These are phyloP conservation scores for Trypanosoma lewisi DNA, from an alignment of 208 protist species.

Conservation along the genomic window DNA sequence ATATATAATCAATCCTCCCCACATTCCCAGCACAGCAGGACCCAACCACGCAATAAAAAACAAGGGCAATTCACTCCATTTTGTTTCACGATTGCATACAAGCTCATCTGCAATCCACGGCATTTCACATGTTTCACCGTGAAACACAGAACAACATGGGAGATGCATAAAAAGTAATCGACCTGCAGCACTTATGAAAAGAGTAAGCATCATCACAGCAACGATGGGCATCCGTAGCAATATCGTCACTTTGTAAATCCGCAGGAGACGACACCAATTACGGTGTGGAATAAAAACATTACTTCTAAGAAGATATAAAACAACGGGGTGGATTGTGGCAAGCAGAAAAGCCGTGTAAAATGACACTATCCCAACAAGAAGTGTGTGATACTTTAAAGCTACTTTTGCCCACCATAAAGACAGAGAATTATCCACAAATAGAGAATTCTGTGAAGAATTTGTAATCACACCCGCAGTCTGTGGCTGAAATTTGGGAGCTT, in stretches of 20 bases:
- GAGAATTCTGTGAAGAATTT: background rate
- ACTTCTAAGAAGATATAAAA: background rate
- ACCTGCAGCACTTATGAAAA: slow-evolving; percentile 5
- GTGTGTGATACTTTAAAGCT: slow-evolving; percentile 1
- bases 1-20: slow-evolving; percentile 7
- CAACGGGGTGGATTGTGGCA: background rate
- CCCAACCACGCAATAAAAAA: slow-evolving; percentile 3
- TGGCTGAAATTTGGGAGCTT: background rate
- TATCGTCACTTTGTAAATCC: background rate
- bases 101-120: slow-evolving; percentile 22
- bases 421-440: background rate
- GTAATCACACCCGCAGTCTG: too few species aligned
- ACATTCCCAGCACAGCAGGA: slow-evolving; percentile 10
- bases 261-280: background rate
- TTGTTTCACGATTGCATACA: slow-evolving; percentile 1
- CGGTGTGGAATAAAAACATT: background rate
- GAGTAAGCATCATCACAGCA: slow-evolving; percentile 8
- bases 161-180: slow-evolving; percentile 13
- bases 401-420: slow-evolving; percentile 10
- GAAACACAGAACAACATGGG: slow-evolving; percentile 12
- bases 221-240: background rate
- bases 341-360: slow-evolving; percentile 16
- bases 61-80: background rate
- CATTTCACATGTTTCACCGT: background rate
- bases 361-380: slow-evolving; percentile 8